phyloP scores from a whole-genome alignment of 1,139 yeast species.

The Candida sojae region DNA sequence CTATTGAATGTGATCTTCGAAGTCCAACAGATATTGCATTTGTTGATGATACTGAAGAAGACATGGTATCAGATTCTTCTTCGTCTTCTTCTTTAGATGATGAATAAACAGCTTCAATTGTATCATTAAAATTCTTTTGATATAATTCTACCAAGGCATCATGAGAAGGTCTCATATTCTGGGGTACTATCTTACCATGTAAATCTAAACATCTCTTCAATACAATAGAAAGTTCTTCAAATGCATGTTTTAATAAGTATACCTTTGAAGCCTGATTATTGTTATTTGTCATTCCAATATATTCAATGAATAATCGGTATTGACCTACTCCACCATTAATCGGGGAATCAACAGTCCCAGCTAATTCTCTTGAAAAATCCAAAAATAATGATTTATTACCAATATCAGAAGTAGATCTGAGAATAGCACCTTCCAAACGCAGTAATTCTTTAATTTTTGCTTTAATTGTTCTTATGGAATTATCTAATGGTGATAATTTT shows the following conservation, averaged over 20 bases:
- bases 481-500: constrained; percentile 78
- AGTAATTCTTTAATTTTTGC: constrained; percentile 72
- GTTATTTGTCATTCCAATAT: constrained; percentile 36
- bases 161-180: constrained; percentile 61
- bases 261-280: constrained; percentile 49
- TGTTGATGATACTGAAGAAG: constrained; percentile 2
- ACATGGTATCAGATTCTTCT: neutral
- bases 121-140: constrained; percentile 63
- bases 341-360: constrained; percentile 91
- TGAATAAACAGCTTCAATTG: constrained; percentile 1
- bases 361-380: constrained; percentile 73
- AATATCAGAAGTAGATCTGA: constrained; percentile 56
- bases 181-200: constrained; percentile 67
- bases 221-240: constrained; percentile 67
- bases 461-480: constrained; percentile 70
- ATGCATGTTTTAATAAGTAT: constrained; percentile 56
- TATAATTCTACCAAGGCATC: constrained; percentile 66
- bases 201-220: constrained; percentile 67
- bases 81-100: constrained; percentile 4
- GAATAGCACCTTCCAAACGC: constrained; percentile 66
- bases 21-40: constrained; percentile 3
- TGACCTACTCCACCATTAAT: constrained; percentile 92
- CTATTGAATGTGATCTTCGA: constrained; percentile 4
- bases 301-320: constrained; percentile 68
- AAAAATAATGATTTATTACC: constrained; percentile 55